These are phyloP conservation scores for Phlebiopsis gigantea DNA, from an alignment of 768 basidiomycete species.

Conservation along the genomic window DNA sequence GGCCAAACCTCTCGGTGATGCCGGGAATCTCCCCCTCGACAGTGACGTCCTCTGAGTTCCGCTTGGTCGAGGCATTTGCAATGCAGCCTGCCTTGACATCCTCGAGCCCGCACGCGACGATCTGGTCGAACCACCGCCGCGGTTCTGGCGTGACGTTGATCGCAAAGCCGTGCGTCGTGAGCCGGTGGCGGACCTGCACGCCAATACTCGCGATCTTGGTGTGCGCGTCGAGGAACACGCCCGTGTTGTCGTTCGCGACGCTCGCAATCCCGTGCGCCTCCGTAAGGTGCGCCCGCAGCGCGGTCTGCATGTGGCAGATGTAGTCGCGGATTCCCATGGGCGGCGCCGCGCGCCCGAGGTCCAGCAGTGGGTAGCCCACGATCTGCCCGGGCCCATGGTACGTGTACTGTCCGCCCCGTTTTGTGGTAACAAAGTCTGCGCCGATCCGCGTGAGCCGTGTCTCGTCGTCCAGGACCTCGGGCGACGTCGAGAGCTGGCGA, in stretches of 20 bases:
- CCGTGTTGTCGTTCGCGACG: slow-evolving; percentile 74
- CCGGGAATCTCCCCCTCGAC: slow-evolving; percentile 49
- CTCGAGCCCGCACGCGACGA: slow-evolving; percentile 87
- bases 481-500: slow-evolving; percentile 53
- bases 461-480: slow-evolving; percentile 54
- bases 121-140: slow-evolving; percentile 74
- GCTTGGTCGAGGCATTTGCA: slow-evolving; percentile 18
- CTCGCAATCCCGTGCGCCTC: slow-evolving; percentile 54
- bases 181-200: slow-evolving; percentile 89
- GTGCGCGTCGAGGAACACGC: slow-evolving; percentile 75
- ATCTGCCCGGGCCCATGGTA: slow-evolving; percentile 98
- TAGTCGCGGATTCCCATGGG: slow-evolving; percentile 72
- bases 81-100: slow-evolving; percentile 78
- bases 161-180: slow-evolving; percentile 94
- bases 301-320: slow-evolving; percentile 75
- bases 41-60: slow-evolving; percentile 22
- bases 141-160: slow-evolving; percentile 86
- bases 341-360: slow-evolving; percentile 76
- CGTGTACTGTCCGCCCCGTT: slow-evolving; percentile 89
- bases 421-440: slow-evolving; percentile 80
- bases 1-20: slow-evolving; percentile 30
- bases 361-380: slow-evolving; percentile 91
- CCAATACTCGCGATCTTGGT: slow-evolving; percentile 95
- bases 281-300: slow-evolving; percentile 58
- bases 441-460: slow-evolving; percentile 67